Conservation (phyloP, 129 eudicot genomes). For the Calendula officinalis region DNA sequence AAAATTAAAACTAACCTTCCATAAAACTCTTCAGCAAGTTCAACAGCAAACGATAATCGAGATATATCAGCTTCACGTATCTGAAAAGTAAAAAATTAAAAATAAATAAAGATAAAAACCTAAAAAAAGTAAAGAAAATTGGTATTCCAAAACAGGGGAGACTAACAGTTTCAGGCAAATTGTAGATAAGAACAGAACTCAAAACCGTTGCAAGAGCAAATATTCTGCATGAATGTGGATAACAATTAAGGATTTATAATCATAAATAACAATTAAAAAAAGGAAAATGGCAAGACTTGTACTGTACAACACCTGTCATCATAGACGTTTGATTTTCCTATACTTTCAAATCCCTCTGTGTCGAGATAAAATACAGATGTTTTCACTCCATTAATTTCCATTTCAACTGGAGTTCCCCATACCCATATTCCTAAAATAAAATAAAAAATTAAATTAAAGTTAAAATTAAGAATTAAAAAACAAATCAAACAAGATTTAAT, state of each 20-base stretch:
- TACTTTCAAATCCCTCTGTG: slow-evolving; percentile 98
- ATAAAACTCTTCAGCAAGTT: slow-evolving; percentile 99
- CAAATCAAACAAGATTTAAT: no score
- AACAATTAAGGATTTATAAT: slow-evolving; percentile 6
- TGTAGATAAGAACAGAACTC: slow-evolving; percentile 94
- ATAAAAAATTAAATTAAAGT: not conserved
- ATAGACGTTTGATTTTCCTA: slow-evolving; percentile 95
- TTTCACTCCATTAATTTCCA: slow-evolving; percentile 81
- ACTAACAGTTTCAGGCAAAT: slow-evolving; percentile 96
- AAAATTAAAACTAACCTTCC: slow-evolving; percentile 59
- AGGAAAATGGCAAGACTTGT: slow-evolving; percentile 2
- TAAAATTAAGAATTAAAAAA: no score
- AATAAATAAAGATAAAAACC: not conserved
- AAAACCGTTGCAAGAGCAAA: slow-evolving; percentile 95
- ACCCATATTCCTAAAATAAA: slow-evolving; percentile 79
- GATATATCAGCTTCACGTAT: slow-evolving; percentile 99
- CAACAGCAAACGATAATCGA: slow-evolving; percentile 93
- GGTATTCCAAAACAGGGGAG: not conserved
- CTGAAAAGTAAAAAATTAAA: slow-evolving; percentile 29
- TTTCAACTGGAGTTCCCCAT: slow-evolving; percentile 89
- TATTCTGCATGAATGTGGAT: slow-evolving; percentile 53
- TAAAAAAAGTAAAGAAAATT: not conserved
- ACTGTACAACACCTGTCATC: slow-evolving; percentile 75
- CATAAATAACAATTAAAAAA: slow-evolving; percentile 1
- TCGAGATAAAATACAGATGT: slow-evolving; percentile 92